Evolutionary conservation across 495 filamentous ascomycete species (phyloP).

Genomic region (Penicillium robsamsonii): DNA sequence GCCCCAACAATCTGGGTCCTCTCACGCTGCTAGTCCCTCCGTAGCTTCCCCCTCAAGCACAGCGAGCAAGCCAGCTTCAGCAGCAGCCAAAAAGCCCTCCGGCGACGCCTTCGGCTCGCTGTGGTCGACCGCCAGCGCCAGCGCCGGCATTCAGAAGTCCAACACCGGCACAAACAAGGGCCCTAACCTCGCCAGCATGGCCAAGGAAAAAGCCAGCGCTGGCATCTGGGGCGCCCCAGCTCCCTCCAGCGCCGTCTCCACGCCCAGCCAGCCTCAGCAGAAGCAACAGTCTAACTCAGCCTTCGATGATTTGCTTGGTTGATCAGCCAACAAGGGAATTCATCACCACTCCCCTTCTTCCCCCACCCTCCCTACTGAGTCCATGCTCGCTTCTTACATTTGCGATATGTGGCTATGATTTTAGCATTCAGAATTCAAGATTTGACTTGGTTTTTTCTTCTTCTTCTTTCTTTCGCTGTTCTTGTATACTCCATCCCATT

Average conservation of each 20-base stretch:
- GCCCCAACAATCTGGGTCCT: conserved; percentile 27
- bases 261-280: conserved; percentile 31
- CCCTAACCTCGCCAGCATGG: conserved; percentile 81
- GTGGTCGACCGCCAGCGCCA: conserved; percentile 76
- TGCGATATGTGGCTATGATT: conserved; percentile 6
- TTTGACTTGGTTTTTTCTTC: not conserved
- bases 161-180: conserved; percentile 62
- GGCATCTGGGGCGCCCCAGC: conserved; percentile 85
- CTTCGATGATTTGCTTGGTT: conserved; percentile 67
- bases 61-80: conserved; percentile 45
- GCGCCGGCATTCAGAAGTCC: conserved; percentile 74
- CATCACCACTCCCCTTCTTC: not conserved
- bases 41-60: conserved; percentile 34
- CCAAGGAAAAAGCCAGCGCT: conserved; percentile 90
- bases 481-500: not conserved
- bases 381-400: not conserved
- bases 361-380: not conserved
- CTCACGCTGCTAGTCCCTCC: conserved; percentile 34
- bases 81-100: conserved; percentile 53
- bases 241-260: conserved; percentile 28
- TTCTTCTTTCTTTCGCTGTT: not conserved
- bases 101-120: conserved; percentile 87
- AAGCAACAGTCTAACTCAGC: conserved; percentile 45
- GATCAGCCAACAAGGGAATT: conserved; percentile 15
- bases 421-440: conserved; percentile 12